Evolutionary conservation across 2,329 filamentous ascomycete genomes (phyloP).

Genomic region (Venturia asperata): DNA sequence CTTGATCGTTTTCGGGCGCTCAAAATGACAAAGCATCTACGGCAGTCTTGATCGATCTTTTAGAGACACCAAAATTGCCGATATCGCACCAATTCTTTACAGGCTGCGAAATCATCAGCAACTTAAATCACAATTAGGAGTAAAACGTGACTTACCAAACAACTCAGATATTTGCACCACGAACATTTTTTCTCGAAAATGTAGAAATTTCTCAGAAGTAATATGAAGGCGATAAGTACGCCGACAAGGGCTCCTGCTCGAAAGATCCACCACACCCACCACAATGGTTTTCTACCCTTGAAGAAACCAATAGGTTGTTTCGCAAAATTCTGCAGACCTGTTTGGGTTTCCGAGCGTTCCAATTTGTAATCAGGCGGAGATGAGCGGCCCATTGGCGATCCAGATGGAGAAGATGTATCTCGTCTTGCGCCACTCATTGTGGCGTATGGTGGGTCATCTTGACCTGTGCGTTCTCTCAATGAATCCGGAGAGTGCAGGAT

Average conservation of each 20-base stretch:
- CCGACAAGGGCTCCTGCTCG: slow-evolving; percentile 69
- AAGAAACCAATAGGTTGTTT: slow-evolving; percentile 64
- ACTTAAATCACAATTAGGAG: slow-evolving; percentile 25
- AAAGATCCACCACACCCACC: slow-evolving; percentile 97
- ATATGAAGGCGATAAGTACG: slow-evolving; percentile 77
- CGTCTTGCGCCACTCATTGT: slow-evolving; percentile 42
- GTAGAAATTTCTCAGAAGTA: slow-evolving; percentile 90
- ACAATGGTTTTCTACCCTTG: slow-evolving; percentile 82
- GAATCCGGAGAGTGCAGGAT: slow-evolving; percentile 81
- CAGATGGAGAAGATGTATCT: slow-evolving; percentile 21
- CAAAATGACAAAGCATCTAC: slow-evolving; percentile 7
- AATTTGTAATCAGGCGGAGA: background rate
- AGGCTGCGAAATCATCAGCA: slow-evolving; percentile 37
- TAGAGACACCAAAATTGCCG: slow-evolving; percentile 34
- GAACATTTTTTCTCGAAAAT: slow-evolving; percentile 60
- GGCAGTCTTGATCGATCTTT: background rate
- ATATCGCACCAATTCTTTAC: slow-evolving; percentile 49
- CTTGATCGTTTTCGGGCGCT: background rate
- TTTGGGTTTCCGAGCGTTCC: background rate
- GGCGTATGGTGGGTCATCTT: slow-evolving; percentile 62
- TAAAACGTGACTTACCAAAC: slow-evolving; percentile 60
- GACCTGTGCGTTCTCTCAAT: slow-evolving; percentile 65
- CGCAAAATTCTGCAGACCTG: slow-evolving; percentile 37
- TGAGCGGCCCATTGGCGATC: slow-evolving; percentile 22
- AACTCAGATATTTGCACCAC: slow-evolving; percentile 96